Percentiles rank a stretch among this genome's conserved stretches.
Conservation (phyloP, 106 monocot genomes). For the Dendrobium chrysotoxum region DNA sequence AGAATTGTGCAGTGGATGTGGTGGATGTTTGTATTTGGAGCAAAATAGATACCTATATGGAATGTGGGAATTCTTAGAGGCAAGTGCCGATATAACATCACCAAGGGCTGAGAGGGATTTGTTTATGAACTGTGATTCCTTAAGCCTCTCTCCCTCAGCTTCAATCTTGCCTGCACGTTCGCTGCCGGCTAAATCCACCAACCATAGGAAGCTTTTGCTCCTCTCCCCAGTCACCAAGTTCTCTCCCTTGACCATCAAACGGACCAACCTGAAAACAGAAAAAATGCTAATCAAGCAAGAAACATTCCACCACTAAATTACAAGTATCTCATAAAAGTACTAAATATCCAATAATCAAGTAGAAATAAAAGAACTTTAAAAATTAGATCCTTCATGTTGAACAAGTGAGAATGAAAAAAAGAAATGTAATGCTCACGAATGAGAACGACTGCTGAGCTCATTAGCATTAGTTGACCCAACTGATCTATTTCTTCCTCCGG, state of each 20-base stretch:
- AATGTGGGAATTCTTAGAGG: slow-evolving; percentile 81
- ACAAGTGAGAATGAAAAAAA: not conserved
- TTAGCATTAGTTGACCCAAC: slow-evolving; percentile 93
- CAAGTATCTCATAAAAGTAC: too few relatives aligned
- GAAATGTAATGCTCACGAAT: slow-evolving; percentile 44
- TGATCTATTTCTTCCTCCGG: slow-evolving; percentile 66
- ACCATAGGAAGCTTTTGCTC: slow-evolving; percentile 73
- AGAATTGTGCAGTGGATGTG: too few relatives aligned
- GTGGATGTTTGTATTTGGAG: not conserved
- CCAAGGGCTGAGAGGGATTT: slow-evolving; percentile 91
- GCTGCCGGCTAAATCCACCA: slow-evolving; percentile 96
- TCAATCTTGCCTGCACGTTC: slow-evolving; percentile 83
- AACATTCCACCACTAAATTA: not conserved
- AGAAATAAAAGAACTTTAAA: too few relatives aligned
- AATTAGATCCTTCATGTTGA: too few relatives aligned
- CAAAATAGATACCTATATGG: slow-evolving; percentile 56
- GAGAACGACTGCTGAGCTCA: slow-evolving; percentile 94
- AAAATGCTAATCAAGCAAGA: not conserved
- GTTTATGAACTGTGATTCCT: slow-evolving; percentile 96
- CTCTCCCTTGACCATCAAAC: slow-evolving; percentile 62
- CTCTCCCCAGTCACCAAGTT: slow-evolving; percentile 49
- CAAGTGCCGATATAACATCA: slow-evolving; percentile 85
- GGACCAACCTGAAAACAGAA: slow-evolving; percentile 57
- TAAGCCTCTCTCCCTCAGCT: slow-evolving; percentile 86
- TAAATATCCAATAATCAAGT: too few relatives aligned